A percentile compares a stretch with the other conserved stretches of the same genome.
phyloP scores from a whole-genome alignment of 345 rosid species.

The Sapria himalayana region DNA sequence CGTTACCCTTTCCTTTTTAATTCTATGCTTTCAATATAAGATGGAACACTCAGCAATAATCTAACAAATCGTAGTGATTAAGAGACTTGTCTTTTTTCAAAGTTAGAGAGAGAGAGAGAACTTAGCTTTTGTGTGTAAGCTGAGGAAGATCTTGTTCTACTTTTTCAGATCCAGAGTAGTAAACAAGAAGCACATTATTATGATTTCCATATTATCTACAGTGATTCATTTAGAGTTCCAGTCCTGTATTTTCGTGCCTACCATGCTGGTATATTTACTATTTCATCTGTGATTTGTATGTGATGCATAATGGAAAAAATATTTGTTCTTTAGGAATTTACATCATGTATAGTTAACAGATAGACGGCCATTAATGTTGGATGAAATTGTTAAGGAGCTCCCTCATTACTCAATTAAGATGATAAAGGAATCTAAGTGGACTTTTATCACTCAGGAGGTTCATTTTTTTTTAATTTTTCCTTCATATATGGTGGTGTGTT shows the following conservation, averaged over 20 bases:
- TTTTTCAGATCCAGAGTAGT: constrained; percentile 23
- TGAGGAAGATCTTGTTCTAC: constrained; percentile 4
- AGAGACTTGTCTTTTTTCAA: too few species aligned
- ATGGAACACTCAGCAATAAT: too few species aligned
- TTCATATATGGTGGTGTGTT: too few species aligned
- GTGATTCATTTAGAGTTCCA: constrained; percentile 52
- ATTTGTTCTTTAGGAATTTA: too few species aligned
- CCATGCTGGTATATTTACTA: constrained; percentile 28
- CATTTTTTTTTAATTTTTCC: neutral
- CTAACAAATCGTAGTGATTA: too few species aligned
- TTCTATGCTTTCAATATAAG: too few species aligned
- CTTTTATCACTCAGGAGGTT: constrained; percentile 77
- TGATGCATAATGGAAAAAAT: too few species aligned
- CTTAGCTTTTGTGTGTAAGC: too few species aligned
- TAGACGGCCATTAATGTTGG: constrained; percentile 38
- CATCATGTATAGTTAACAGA: constrained; percentile 17
- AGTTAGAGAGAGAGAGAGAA: too few species aligned
- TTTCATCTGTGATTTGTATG: too few species aligned
- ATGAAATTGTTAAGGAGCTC: constrained; percentile 44
- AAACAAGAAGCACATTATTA: constrained; percentile 29
- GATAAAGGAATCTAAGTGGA: constrained; percentile 50
- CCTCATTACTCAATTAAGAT: constrained; percentile 43
- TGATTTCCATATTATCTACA: constrained; percentile 60
- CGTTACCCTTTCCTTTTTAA: too few species aligned
- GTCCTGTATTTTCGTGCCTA: constrained; percentile 61